Percentiles rank a stretch among this genome's conserved stretches.
phyloP scores from a whole-genome alignment of 2,329 filamentous ascomycete genomes.

The Monosporascus sp. region DNA sequence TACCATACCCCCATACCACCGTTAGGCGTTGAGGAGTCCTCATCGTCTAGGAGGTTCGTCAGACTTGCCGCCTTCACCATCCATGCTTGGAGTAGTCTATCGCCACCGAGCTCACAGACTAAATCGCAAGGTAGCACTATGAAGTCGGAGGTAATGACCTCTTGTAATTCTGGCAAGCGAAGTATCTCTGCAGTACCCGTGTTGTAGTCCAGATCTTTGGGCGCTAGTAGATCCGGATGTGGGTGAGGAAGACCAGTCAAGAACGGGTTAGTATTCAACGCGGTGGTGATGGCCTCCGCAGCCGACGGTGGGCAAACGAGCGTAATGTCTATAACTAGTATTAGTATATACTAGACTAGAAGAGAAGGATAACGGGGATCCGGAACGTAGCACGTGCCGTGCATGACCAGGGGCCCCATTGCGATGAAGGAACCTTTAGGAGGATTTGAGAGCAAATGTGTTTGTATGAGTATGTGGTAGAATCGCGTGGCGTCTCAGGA shows the following conservation, averaged over 20 bases:
- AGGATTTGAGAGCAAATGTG: too few species aligned
- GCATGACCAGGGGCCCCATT: background rate
- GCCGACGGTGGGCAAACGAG: conserved; percentile 61
- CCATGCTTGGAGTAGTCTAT: conserved; percentile 82
- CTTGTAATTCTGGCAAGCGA: conserved; percentile 73
- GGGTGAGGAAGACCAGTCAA: conserved; percentile 69
- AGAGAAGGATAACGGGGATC: background rate
- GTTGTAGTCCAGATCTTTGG: conserved; percentile 69
- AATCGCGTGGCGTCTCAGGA: too few species aligned
- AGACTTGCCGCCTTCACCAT: conserved; percentile 77
- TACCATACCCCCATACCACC: conserved; percentile 90
- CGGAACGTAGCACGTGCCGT: background rate
- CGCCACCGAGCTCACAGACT: conserved; percentile 81
- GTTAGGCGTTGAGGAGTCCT: conserved; percentile 43
- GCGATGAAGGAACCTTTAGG: background rate
- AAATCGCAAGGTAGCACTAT: conserved; percentile 89
- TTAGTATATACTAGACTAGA: conserved; percentile 14
- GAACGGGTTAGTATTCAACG: conserved; percentile 71
- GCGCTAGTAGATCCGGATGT: conserved; percentile 70
- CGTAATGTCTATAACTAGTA: conserved; percentile 47
- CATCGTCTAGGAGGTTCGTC: conserved; percentile 50
- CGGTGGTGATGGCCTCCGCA: conserved; percentile 59
- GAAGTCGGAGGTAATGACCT: conserved; percentile 78
- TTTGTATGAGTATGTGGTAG: too few species aligned
- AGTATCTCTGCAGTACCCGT: conserved; percentile 88